These are phyloP conservation scores for Stagonosporopsis vannaccii DNA, from an alignment of 2,329 filamentous ascomycete species.

Conservation along the genomic window DNA sequence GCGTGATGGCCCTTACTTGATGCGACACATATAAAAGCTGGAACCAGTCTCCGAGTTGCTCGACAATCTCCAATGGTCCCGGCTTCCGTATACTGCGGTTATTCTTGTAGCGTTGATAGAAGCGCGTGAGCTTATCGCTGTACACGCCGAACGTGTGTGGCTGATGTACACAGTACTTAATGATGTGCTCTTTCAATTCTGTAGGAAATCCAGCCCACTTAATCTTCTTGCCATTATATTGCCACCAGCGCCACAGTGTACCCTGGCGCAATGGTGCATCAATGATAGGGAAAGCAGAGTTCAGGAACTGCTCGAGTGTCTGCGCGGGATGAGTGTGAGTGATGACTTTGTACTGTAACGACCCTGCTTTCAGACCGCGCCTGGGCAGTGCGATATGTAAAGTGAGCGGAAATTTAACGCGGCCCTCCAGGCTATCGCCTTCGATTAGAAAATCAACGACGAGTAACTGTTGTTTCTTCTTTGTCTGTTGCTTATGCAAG, in stretches of 20 bases:
- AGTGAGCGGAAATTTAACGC: not conserved
- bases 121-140: not conserved
- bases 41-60: conserved; percentile 26
- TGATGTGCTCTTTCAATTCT: conserved; percentile 37
- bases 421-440: not conserved
- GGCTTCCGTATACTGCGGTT: not conserved
- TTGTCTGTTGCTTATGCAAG: too few relatives aligned
- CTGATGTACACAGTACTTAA: conserved; percentile 29
- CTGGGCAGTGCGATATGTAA: not conserved
- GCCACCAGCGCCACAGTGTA: conserved; percentile 31
- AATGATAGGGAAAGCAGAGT: conserved; percentile 3
- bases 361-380: not conserved
- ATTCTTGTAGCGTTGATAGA: not conserved
- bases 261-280: not conserved
- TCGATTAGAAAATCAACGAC: not conserved
- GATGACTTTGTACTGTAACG: not conserved
- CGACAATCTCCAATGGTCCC: conserved; percentile 25
- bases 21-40: conserved; percentile 30
- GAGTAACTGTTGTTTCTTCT: not conserved
- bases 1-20: conserved; percentile 31
- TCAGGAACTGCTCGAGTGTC: conserved; percentile 15
- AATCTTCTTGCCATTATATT: conserved; percentile 32
- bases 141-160: conserved; percentile 1
- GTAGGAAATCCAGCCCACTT: conserved; percentile 34
- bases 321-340: not conserved